A percentile compares a stretch with the other conserved stretches of the same genome.
Conservation (phyloP, 139 green algal species). For the Ostreobium quekettii region DNA sequence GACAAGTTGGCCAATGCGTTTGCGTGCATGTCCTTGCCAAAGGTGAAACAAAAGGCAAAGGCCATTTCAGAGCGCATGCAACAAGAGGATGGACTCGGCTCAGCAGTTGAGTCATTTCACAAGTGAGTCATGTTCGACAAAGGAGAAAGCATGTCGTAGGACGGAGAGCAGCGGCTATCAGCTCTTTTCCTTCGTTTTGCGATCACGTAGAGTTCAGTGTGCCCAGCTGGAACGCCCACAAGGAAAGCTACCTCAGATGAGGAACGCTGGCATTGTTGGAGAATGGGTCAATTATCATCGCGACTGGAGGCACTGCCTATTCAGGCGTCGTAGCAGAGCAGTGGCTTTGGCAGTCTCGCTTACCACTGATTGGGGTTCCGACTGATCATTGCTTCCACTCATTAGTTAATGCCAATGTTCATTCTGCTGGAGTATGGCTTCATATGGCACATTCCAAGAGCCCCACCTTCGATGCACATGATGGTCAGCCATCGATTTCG, state of each 20-base stretch:
- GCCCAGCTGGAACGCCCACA: background rate
- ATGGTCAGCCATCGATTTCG: background rate
- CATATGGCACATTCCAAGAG: background rate
- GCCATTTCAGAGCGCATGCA: background rate
- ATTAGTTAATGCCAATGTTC: background rate
- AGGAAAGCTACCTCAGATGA: background rate
- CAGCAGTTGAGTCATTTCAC: background rate
- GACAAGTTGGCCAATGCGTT: constrained; percentile 35
- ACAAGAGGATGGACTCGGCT: background rate
- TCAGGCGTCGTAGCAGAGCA: no score
- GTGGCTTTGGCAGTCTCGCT: no score
- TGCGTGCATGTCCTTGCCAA: background rate
- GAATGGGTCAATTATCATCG: no score
- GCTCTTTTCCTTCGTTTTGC: background rate
- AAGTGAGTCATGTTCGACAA: background rate
- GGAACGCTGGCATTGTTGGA: no score
- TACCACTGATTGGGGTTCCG: no score
- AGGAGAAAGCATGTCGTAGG: background rate
- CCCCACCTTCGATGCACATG: background rate
- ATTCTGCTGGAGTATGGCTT: background rate
- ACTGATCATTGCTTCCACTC: background rate
- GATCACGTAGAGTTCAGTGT: background rate
- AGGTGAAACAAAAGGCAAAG: background rate
- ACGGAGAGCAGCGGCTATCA: background rate
- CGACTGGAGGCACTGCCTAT: no score